Conservation (phyloP, 768 basidiomycete species). For the Pleurotus ostreatus region DNA sequence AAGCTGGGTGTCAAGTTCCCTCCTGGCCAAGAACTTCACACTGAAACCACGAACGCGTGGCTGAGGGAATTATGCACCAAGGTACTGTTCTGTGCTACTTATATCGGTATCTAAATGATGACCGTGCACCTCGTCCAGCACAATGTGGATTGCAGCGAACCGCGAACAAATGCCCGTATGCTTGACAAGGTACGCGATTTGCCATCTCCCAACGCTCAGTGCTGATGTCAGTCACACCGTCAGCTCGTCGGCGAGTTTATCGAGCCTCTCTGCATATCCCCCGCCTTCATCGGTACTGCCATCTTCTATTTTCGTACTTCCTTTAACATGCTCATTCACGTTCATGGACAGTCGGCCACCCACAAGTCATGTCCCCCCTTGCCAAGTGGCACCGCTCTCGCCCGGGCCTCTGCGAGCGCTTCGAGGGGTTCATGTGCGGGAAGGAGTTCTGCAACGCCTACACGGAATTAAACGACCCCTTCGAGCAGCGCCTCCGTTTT, state of each 20-base stretch:
- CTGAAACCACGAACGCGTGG: conserved; percentile 84
- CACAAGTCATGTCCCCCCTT: conserved; percentile 98
- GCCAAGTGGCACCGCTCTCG: conserved; percentile 99
- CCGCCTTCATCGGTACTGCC: conserved; percentile 96
- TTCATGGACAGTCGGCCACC: too few species aligned
- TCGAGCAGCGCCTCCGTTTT: conserved; percentile 92
- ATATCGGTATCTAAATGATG: too few species aligned
- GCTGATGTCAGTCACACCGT: too few species aligned
- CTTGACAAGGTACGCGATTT: conserved; percentile 75
- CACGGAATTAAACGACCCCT: conserved; percentile 99
- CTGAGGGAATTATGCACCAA: conserved; percentile 79
- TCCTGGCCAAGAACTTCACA: conserved; percentile 84
- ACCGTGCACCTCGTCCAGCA: too few species aligned
- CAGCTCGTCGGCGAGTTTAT: conserved; percentile 99
- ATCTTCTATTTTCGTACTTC: too few species aligned
- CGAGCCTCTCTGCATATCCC: conserved; percentile 94
- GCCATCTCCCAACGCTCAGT: background rate
- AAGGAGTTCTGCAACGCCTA: conserved; percentile 99
- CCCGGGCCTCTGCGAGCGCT: conserved; percentile 96
- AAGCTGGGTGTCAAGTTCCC: conserved; percentile 92
- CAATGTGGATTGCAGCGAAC: conserved; percentile 94
- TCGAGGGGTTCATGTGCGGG: conserved; percentile 97
- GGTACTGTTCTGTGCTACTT: too few species aligned
- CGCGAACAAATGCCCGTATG: conserved; percentile 89
- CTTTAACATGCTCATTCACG: too few species aligned